Conservation (phyloP, 768 basidiomycete genomes). For the Amanita muscaria region DNA sequence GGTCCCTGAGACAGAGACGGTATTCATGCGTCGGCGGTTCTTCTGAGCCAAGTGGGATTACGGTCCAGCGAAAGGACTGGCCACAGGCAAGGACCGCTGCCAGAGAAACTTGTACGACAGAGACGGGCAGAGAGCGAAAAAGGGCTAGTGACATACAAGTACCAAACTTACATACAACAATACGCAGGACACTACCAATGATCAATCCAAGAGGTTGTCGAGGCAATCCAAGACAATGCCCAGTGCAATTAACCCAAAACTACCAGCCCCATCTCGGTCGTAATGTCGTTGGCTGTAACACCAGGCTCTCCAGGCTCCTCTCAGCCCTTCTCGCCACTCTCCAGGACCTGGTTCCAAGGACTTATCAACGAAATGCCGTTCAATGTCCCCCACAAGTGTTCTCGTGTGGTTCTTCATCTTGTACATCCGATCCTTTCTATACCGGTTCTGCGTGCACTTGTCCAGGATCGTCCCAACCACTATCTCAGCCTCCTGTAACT, state of each 20-base stretch:
- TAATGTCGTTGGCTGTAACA: conserved; percentile 36
- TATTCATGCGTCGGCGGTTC: conserved; percentile 40
- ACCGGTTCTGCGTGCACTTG: conserved; percentile 54
- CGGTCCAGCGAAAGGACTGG: conserved; percentile 80
- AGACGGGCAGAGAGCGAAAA: conserved; percentile 53
- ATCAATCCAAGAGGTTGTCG: conserved; percentile 22
- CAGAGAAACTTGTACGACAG: conserved; percentile 66
- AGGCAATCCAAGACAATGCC: conserved; percentile 51
- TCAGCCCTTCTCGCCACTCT: conserved; percentile 32
- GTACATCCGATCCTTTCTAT: conserved; percentile 48
- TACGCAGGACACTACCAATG: not conserved
- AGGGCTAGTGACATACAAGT: conserved; percentile 25
- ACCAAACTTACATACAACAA: not conserved
- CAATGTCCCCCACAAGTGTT: conserved; percentile 43
- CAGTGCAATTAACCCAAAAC: conserved; percentile 62
- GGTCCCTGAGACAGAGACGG: conserved; percentile 70
- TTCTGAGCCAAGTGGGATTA: conserved; percentile 30
- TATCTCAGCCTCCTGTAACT: conserved; percentile 64
- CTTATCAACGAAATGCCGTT: conserved; percentile 25
- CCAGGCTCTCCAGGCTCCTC: conserved; percentile 62
- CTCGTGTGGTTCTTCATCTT: conserved; percentile 53
- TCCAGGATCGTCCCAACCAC: conserved; percentile 69
- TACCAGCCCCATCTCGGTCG: conserved; percentile 42
- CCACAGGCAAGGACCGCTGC: conserved; percentile 73
- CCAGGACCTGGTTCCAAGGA: conserved; percentile 17